Base-by-base conservation (phyloP, 75 land plant species). In the Selaginella moellendorffii region DNA sequence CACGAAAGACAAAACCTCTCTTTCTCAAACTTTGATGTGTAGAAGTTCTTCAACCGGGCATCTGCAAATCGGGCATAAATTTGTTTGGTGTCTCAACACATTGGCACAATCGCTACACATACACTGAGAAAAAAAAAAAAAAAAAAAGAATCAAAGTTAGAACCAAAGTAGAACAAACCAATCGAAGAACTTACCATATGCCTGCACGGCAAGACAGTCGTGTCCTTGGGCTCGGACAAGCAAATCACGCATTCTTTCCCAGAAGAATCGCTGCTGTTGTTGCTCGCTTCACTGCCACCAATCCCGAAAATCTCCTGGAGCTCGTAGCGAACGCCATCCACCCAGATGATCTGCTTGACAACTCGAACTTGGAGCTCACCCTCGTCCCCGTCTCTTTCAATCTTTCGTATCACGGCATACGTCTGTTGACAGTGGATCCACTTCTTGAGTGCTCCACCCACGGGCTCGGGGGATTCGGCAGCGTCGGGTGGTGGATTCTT, bases 31-130 rank as follows among this genome's bases (percentile, higher is more conserved):
- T n/a, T 56, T 56, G 24, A 56, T 56, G 2, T 56, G 25, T 8
- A 56, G 8, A 19, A 56, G 59, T 19, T 56, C 23, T 56, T 56
- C 59, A 19, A 56, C 19, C n/a, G 24, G 25, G n/a, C 59, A 56
- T 56, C 59, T 56, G 24, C 59, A 56, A 2, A 56, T 56, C 21
- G 59, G 59, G n/a, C 59, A 56, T 5, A 19, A 19, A 25, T 56
- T 56, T 8, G 59, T 56, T 56, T 56, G 59, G n/a, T 21, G n/a
- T n/a, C 59, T 56, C 59, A 56, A 21, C 5, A 56, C 59, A 19
- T 56, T 56, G 8, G 59, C 59, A 56, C 59, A 56, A 21, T 19
- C 59, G 59, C 59, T 56, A 19, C 59, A 56, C 59, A 56, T 56
- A 25, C 59, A 56, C 59, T 56, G 51, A 10, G 18, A 18, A 10